These are phyloP conservation scores for Flaveria trinervia DNA, from an alignment of 129 eudicot species.

Conservation along the genomic window DNA sequence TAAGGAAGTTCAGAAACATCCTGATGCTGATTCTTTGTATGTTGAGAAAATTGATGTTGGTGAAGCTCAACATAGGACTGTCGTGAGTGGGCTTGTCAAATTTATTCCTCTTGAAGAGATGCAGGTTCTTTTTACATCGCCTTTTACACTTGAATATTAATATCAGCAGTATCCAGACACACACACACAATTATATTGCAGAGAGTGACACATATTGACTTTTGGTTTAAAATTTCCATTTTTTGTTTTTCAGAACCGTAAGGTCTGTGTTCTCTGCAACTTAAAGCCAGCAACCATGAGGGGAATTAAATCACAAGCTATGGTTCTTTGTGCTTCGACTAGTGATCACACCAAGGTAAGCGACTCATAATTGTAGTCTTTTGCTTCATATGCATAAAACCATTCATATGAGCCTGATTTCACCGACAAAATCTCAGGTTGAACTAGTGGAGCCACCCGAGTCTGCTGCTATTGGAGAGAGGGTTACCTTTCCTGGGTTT, in stretches of 20 bases:
- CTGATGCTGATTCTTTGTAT: conserved; percentile 95
- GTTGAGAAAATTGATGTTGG: conserved; percentile 98
- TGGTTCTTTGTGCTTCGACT: conserved; percentile 93
- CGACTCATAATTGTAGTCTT: neutral
- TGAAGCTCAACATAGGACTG: conserved; percentile 87
- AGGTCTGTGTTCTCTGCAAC: conserved; percentile 96
- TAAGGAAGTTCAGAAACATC: conserved; percentile 82
- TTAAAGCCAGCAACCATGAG: conserved; percentile 96
- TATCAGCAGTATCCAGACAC: neutral
- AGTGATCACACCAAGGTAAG: conserved; percentile 75
- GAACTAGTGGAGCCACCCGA: conserved; percentile 91
- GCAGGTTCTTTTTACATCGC: conserved; percentile 56
- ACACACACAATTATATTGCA: neutral
- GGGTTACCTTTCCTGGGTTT: conserved; percentile 63
- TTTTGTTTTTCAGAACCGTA: conserved; percentile 60
- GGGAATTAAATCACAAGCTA: conserved; percentile 94
- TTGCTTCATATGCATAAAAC: neutral
- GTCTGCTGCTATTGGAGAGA: conserved; percentile 70
- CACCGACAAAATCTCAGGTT: conserved; percentile 49
- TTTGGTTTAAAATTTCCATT: neutral
- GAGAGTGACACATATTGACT: neutral
- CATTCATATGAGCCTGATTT: neutral
- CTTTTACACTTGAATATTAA: neutral
- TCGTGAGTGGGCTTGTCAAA: conserved; percentile 94
- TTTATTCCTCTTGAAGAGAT: conserved; percentile 82